Percentiles rank a stretch among this genome's conserved stretches.
Evolutionary conservation across 2,329 filamentous ascomycete genomes (phyloP).

Genomic region (Chrysoporthe puriensis): DNA sequence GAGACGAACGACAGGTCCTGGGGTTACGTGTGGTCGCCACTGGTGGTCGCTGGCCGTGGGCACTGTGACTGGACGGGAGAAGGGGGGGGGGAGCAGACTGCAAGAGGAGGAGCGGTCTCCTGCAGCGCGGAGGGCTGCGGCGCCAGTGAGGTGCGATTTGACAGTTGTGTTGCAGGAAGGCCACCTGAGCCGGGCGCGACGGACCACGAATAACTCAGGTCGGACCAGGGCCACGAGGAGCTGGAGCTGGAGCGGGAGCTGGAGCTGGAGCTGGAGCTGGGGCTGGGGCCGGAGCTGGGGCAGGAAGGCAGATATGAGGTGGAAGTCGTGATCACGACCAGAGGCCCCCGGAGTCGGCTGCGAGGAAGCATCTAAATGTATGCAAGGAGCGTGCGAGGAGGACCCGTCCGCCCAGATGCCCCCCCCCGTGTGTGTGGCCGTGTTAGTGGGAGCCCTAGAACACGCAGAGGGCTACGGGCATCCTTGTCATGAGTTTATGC

Average conservation of each 20-base stretch:
- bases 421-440: slow-evolving; percentile 12
- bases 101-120: slow-evolving; percentile 14
- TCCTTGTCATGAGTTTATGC: slow-evolving; percentile 24
- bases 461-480: slow-evolving; percentile 26
- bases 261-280: too few relatives aligned
- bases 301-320: slow-evolving; percentile 13
- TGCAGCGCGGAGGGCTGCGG: slow-evolving; percentile 10
- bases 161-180: background rate
- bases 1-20: background rate
- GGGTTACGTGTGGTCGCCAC: slow-evolving; percentile 9
- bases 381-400: slow-evolving; percentile 17
- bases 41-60: slow-evolving; percentile 18
- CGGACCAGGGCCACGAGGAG: background rate
- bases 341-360: slow-evolving; percentile 15
- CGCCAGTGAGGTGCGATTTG: slow-evolving; percentile 12
- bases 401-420: slow-evolving; percentile 21
- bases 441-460: slow-evolving; percentile 19
- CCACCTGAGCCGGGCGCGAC: background rate
- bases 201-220: background rate
- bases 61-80: slow-evolving; percentile 14
- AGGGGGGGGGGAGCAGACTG: slow-evolving; percentile 17
- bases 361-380: slow-evolving; percentile 25
- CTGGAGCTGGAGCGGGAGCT: background rate
- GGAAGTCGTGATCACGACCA: slow-evolving; percentile 5
- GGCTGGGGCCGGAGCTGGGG: background rate